Conservation (phyloP, 2,329 filamentous ascomycete genomes). For the Nothophoma quercina region DNA sequence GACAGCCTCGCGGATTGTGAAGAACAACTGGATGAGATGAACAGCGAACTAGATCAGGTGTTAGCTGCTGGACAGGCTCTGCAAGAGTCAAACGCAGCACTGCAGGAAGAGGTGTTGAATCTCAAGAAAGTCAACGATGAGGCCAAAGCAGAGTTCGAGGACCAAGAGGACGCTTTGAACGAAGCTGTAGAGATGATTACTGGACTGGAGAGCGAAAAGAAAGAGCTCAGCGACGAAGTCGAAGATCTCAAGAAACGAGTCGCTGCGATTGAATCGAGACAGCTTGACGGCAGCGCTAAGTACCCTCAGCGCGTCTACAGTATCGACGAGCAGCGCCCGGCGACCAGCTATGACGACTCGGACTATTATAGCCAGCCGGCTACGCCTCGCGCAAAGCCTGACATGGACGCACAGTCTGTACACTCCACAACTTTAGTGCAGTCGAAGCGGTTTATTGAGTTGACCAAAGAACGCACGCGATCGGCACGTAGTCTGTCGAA, state of each 20-base stretch:
- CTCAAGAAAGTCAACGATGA: conserved; percentile 40
- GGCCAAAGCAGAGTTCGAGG: conserved; percentile 34
- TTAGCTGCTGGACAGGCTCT: conserved; percentile 26
- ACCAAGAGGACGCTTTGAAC: conserved; percentile 36
- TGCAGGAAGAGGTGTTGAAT: conserved; percentile 31
- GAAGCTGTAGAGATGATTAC: conserved; percentile 46
- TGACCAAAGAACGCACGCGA: conserved; percentile 32
- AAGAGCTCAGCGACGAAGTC: conserved; percentile 31
- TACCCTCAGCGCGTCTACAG: conserved; percentile 39
- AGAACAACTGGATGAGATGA: conserved; percentile 17
- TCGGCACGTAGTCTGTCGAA: conserved; percentile 42
- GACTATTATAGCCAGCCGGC: conserved; percentile 49
- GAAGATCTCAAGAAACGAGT: conserved; percentile 31
- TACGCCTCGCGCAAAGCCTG: conserved; percentile 30
- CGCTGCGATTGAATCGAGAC: conserved; percentile 21
- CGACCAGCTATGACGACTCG: conserved; percentile 47
- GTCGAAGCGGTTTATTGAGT: conserved; percentile 41
- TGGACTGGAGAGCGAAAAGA: conserved; percentile 39
- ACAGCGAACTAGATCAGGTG: conserved; percentile 26
- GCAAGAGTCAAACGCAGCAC: conserved; percentile 29
- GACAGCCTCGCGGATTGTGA: conserved; percentile 32
- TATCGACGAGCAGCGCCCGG: conserved; percentile 46
- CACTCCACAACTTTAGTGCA: conserved; percentile 31
- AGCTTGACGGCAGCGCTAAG: conserved; percentile 24
- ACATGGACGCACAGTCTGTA: conserved; percentile 2